Evolutionary conservation across 257 asterid genomes (phyloP), one percentile per base, ranked within the genome.

Genomic region (Solanum habrochaites): DNA sequence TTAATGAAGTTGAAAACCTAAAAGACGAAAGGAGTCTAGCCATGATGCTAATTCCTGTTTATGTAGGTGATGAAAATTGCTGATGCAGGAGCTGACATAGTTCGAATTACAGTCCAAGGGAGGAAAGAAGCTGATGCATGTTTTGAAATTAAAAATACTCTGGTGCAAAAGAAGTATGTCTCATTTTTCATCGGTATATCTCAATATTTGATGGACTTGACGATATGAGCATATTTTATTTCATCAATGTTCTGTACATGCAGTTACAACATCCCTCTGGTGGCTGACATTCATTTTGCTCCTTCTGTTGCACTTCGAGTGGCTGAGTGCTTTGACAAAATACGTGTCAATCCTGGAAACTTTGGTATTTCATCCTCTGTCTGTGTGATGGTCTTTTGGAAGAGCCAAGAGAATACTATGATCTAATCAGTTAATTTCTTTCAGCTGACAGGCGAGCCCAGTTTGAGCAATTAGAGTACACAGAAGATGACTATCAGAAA

Each of bases 391-490:
- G 32, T 77, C 83, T 43, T 85, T 71, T 85, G 40, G 47, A 25
- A 23, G 27, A 71, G 67, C 20, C 11, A 20, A 21, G 64, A 45
- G 83, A 69, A 42, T 32, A 88, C 82, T 31, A 16, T 47, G 86
- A 86, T 70, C 12, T 88, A 80, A 56, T 86, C 82, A 88, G 31
- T 40, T n/a, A 29, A 37, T 85, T 83, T 52, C 75, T 91, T 93
- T 88, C 97, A 97, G 99, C 99, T 92, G 99, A 97, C 90, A 92
- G 99, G 86, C 93, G 99, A 90, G 99, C 99, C 3, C 99, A 97
- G 91, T 97, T 97, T 74, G 99, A 97, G 93, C 85, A 83, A 89
- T 93, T 97, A 85, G 99, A 97, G 91, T 97, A 97, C 94, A 88
- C 98, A 4, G 99, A 97, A 83, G 99, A 97, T 1, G 99, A 97